Conservation (phyloP, 768 basidiomycete species). For the Kwoniella mangroviensis region DNA sequence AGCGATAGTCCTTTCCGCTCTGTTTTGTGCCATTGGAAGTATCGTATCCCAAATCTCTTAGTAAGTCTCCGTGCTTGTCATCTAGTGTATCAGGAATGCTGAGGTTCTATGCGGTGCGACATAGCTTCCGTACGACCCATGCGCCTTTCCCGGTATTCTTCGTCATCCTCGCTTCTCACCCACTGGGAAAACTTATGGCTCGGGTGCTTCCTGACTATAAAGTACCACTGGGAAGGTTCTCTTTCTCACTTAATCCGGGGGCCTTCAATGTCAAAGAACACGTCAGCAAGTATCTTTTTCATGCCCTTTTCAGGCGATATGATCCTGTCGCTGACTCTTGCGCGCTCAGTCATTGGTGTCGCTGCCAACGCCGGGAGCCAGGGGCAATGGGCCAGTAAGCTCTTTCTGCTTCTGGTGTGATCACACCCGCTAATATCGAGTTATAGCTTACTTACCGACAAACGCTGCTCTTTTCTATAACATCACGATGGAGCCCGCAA, state of each 20-base stretch:
- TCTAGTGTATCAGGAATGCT: no score
- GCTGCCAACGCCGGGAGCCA: slow-evolving; percentile 19
- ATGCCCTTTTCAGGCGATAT: no score
- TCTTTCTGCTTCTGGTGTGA: neutral
- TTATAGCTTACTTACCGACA: slow-evolving; percentile 14
- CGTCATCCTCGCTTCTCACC: slow-evolving; percentile 18
- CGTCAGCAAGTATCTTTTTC: neutral
- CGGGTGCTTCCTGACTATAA: neutral
- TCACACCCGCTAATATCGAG: neutral
- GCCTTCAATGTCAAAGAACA: slow-evolving; percentile 10
- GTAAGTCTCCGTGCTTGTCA: no score
- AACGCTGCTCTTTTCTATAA: slow-evolving; percentile 25
- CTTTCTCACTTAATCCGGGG: slow-evolving; percentile 8
- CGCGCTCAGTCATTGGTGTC: slow-evolving; percentile 5
- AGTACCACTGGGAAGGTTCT: slow-evolving; percentile 9
- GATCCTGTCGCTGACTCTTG: no score
- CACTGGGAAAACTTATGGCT: slow-evolving; percentile 2
- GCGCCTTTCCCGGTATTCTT: slow-evolving; percentile 28
- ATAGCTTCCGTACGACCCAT: slow-evolving; percentile 21
- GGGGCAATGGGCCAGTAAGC: slow-evolving; percentile 18
- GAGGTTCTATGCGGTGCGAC: no score
- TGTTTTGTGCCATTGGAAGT: slow-evolving; percentile 23
- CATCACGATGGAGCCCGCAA: slow-evolving; percentile 24
- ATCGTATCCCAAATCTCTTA: slow-evolving; percentile 8
- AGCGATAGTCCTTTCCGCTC: neutral